Base-by-base conservation (phyloP, 164 flowering plant genomes). In the Akebia trifoliata region DNA sequence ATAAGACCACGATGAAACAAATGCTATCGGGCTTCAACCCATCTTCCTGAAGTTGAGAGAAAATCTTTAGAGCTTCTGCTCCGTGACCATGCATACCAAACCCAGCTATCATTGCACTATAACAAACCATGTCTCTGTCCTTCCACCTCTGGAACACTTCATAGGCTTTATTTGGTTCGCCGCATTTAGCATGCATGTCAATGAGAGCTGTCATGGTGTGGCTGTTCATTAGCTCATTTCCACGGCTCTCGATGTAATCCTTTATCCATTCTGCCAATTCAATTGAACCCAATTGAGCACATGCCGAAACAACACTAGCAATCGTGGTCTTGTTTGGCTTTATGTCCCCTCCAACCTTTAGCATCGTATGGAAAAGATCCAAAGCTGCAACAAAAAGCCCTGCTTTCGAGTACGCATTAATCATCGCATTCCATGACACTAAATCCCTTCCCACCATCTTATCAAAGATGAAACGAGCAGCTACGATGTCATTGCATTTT, bases 341-440 rank as follows among this genome's bases (percentile, higher is more conserved):
- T 30, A 51, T 8, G 4, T 54, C 58, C 35, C 45, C 51, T 30
- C 32, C 42, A 5, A 25, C 25, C 43, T 60, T 53, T 8, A 59
- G 26, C 64, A 66, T 66, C 20, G 37, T 35, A 14, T 18, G 46
- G 47, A 66, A 66, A 40, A 66, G 69, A 53, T 59, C 55, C 0
- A 66, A 39, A 31, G 55, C 60, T 32, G 59, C 64, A 24, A 45
- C 45, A 17, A 44, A 59, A 20, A 53, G 36, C 11, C 69, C 69
- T 17, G 49, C 56, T 32, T 59, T 53, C 18, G 40, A 21, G 34
- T 60, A 66, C 3, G 60, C 60, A 37, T 49, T 18, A 21, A 59
- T 59, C 64, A 66, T 60, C 17, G 69, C 69, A 59, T 59, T 59
- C 69, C 69, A 66, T 21, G 69, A 66, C 12, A 59, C 59, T 40